phyloP scores from a whole-genome alignment of 805 yeast genomes.

The Wickerhamomyces tratensis region DNA sequence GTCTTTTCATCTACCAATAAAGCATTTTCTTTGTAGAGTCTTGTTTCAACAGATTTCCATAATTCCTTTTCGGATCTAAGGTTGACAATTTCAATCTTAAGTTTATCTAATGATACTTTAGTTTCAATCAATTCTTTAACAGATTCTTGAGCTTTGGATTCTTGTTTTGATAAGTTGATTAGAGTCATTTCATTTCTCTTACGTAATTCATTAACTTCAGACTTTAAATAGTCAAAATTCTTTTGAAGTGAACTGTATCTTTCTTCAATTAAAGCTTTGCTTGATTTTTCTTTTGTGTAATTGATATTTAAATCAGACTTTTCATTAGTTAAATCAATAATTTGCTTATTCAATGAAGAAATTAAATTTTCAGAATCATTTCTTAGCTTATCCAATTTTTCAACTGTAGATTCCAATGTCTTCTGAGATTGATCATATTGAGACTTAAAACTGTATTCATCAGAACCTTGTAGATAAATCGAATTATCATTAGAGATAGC shows the following conservation, averaged over 20 bases:
- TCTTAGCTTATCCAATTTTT: slow-evolving; percentile 17
- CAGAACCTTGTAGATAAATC: slow-evolving; percentile 6
- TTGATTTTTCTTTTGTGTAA: slow-evolving; percentile 44
- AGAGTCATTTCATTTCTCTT: slow-evolving; percentile 30
- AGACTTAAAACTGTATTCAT: slow-evolving; percentile 6
- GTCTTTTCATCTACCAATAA: slow-evolving; percentile 48
- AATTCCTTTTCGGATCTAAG: slow-evolving; percentile 45
- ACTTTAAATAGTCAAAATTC: slow-evolving; percentile 27
- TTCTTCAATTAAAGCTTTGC: slow-evolving; percentile 43
- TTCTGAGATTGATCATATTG: slow-evolving; percentile 8
- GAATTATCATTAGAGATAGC: slow-evolving; percentile 10
- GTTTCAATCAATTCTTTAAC: slow-evolving; percentile 47
- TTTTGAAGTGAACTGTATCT: slow-evolving; percentile 33
- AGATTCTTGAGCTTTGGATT: slow-evolving; percentile 33
- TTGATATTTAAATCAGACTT: slow-evolving; percentile 38
- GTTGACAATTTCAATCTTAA: slow-evolving; percentile 35
- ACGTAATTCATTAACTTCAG: slow-evolving; percentile 37
- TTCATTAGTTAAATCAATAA: slow-evolving; percentile 27
- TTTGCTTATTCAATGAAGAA: slow-evolving; percentile 37
- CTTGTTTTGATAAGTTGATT: slow-evolving; percentile 35
- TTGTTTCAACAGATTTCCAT: slow-evolving; percentile 36
- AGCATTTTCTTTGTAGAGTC: slow-evolving; percentile 42
- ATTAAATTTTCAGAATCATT: slow-evolving; percentile 34
- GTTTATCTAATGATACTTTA: slow-evolving; percentile 33
- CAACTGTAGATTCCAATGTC: slow-evolving; percentile 7